Conservation (phyloP, 805 yeast genomes). For the Ogataea polymorpha region DNA sequence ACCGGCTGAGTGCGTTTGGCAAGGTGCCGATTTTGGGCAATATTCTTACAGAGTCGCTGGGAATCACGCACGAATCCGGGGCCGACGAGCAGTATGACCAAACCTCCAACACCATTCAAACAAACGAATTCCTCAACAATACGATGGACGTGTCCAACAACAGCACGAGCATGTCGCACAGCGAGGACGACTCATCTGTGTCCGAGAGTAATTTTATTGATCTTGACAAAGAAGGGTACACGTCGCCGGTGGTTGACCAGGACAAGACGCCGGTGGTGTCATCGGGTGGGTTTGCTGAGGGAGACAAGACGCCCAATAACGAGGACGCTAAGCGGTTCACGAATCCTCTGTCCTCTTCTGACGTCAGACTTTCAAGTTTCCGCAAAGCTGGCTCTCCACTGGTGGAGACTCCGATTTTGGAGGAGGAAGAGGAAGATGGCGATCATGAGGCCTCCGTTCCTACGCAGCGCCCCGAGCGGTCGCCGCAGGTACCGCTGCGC, state of each 20-base stretch:
- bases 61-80: constrained; percentile 7
- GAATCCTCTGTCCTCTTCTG: constrained; percentile 19
- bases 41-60: constrained; percentile 14
- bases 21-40: constrained; percentile 12
- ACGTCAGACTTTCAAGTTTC: constrained; percentile 15
- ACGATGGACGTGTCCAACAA: constrained; percentile 4
- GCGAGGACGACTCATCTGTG: constrained; percentile 20
- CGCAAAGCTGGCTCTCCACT: constrained; percentile 18
- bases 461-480: neutral
- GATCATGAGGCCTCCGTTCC: neutral
- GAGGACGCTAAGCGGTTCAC: constrained; percentile 20
- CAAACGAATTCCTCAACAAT: constrained; percentile 10
- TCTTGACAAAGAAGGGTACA: constrained; percentile 14
- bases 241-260: constrained; percentile 3
- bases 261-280: constrained; percentile 13
- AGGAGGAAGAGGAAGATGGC: constrained; percentile 22
- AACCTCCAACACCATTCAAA: constrained; percentile 13
- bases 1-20: constrained; percentile 1
- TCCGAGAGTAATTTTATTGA: constrained; percentile 27
- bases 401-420: constrained; percentile 18
- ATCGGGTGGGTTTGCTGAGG: constrained; percentile 12
- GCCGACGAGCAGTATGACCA: constrained; percentile 13
- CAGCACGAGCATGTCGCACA: constrained; percentile 1
- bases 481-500: constrained; percentile 1
- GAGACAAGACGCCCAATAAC: constrained; percentile 22